Base-by-base conservation (phyloP, 2,329 filamentous ascomycete genomes). In the Cryphonectria parasitica region DNA sequence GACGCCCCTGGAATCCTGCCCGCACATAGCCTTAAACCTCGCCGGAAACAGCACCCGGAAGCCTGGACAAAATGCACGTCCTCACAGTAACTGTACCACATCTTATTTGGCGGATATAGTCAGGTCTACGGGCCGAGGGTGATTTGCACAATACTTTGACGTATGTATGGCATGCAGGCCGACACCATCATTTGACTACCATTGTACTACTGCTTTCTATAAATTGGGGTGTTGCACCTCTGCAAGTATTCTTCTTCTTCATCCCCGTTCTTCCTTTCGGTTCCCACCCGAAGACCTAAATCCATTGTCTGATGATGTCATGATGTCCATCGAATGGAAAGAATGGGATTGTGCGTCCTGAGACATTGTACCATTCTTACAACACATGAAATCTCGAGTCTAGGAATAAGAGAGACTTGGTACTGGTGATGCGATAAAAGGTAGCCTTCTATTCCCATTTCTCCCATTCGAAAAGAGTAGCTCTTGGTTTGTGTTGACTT, bases 41-140 rank as follows among this genome's bases (percentile, higher is more conserved):
- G 54, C 54, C 54, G 54, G 54, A 58, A 58, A 58, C 25, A 58
- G 54, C 54, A 58, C 54, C 54, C 54, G 54, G 54, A 58, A 58
- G 54, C 25, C 54, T 31, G 45, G 45, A 31, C 36, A 31, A 31
- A 4, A 19, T 25, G 54, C 25, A 58, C 54, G 13, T 6, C 52
- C 52, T 28, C 52, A 11, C 13, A 22, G 17, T 45, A 45, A 45
- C 45, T n/a, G 19, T n/a, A 17, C 6, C 22, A 49, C 45, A 49
- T 6, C 2, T 34, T 28, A 25, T n/a, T 28, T 56, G 52, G 11
- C 52, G 52, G 52, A 28, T 56, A 25, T 56, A 2, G 52, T 28
- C 13, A 56, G 52, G 52, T 25, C n/a, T 28, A 58, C 54, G 54
- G 54, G 54, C 54, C 54, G 54, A 54, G 52, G 52, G 45, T 49